These are phyloP conservation scores for Piromyces sp. DNA, from an alignment of 192 early-diverging fungal species.

Conservation along the genomic window DNA sequence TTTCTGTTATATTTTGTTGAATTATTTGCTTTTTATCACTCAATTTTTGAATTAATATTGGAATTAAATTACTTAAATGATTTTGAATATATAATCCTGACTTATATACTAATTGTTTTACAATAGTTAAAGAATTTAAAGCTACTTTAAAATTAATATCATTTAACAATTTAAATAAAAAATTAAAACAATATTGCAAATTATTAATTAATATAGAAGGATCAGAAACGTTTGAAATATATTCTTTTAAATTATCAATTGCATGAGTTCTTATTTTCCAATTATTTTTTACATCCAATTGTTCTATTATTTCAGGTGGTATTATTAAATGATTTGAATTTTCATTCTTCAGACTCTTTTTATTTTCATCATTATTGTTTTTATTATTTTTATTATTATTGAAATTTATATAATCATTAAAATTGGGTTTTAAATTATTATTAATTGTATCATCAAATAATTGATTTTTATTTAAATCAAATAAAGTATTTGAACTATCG, in stretches of 20 bases:
- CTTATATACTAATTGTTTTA: not conserved
- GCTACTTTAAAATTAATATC: not conserved
- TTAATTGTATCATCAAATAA: not conserved
- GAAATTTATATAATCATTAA: too few relatives aligned
- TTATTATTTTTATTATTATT: too few relatives aligned
- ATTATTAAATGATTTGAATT: not conserved
- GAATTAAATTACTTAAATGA: not conserved
- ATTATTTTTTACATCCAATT: not conserved
- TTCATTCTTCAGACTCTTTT: not conserved
- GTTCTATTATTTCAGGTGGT: not conserved
- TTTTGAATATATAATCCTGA: not conserved
- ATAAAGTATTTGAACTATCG: not conserved
- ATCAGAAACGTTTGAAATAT: not conserved
- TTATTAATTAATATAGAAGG: not conserved
- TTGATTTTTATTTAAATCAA: not conserved
- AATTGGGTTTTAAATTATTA: too few relatives aligned
- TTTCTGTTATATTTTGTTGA: not conserved
- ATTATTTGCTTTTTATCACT: not conserved
- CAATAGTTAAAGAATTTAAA: not conserved
- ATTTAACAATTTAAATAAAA: not conserved
- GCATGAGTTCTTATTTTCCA: not conserved
- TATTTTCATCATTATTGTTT: too few relatives aligned
- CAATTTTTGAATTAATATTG: not conserved
- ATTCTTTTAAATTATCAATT: not conserved
- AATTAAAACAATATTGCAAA: not conserved